Evolutionary conservation across 176 grass and related monocot genomes (phyloP).

Genomic region (Eragrostis curvula): DNA sequence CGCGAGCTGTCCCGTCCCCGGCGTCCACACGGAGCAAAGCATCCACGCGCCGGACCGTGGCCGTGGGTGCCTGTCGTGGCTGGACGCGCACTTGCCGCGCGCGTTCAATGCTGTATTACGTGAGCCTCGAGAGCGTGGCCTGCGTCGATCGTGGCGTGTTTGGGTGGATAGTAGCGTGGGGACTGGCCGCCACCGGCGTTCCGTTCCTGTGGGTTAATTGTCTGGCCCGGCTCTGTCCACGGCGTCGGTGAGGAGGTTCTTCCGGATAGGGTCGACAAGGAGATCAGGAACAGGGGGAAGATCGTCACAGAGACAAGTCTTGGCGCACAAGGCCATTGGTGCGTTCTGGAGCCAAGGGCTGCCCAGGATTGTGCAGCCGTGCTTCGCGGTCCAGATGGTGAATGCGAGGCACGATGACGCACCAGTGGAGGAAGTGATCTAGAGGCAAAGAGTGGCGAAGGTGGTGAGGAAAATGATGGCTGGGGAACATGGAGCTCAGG

Average conservation of each 20-base stretch:
- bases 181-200: no score
- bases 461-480: conserved; percentile 25
- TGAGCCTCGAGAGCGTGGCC: conserved; percentile 32
- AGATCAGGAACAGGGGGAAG: neutral
- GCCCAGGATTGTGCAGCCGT: conserved; percentile 44
- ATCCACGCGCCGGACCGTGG: conserved; percentile 12
- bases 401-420: conserved; percentile 43
- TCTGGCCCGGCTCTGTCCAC: no score
- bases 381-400: conserved; percentile 40
- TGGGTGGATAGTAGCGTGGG: conserved; percentile 13
- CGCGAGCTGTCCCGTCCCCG: no score
- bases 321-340: conserved; percentile 14
- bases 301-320: conserved; percentile 43
- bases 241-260: no score
- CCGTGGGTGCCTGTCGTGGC: conserved; percentile 40
- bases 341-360: conserved; percentile 41
- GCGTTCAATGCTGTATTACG: conserved; percentile 48
- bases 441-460: neutral
- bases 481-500: neutral
- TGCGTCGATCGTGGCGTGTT: neutral
- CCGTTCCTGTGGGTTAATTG: no score
- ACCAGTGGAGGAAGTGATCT: conserved; percentile 28
- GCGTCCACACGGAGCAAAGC: no score
- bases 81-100: conserved; percentile 22
- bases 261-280: neutral